A percentile compares a stretch with the other conserved stretches of the same genome.
Conservation (phyloP, 2,329 filamentous ascomycete genomes). For the Pyrenophora teres region DNA sequence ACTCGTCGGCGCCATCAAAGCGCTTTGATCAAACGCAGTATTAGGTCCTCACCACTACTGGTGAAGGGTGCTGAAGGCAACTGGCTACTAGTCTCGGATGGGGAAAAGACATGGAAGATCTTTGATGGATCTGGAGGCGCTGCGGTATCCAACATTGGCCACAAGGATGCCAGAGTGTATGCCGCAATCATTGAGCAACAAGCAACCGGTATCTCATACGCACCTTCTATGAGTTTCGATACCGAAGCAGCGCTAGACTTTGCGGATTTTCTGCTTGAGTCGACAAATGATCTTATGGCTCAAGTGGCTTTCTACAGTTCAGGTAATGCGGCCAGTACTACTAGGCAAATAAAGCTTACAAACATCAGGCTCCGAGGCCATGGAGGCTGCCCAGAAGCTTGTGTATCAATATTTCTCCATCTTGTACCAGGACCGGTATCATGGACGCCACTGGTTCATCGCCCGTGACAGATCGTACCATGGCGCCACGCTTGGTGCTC, state of each 20-base stretch:
- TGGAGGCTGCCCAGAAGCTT: constrained; percentile 71
- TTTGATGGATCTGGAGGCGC: constrained; percentile 76
- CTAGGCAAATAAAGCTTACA: background rate
- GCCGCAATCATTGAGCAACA: constrained; percentile 65
- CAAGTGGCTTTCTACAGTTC: constrained; percentile 63
- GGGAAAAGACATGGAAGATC: constrained; percentile 55
- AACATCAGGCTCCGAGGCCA: constrained; percentile 61
- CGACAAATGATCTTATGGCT: constrained; percentile 58
- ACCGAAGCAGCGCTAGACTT: constrained; percentile 60
- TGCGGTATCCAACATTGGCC: constrained; percentile 72
- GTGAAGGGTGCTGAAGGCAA: constrained; percentile 54
- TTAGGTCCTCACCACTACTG: constrained; percentile 56
- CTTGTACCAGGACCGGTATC: constrained; percentile 59
- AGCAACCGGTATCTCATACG: constrained; percentile 47
- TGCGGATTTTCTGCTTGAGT: constrained; percentile 55
- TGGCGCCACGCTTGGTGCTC: constrained; percentile 69
- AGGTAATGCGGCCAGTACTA: constrained; percentile 48
- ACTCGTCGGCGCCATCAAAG: background rate
- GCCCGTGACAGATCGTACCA: constrained; percentile 70
- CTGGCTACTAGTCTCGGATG: constrained; percentile 56
- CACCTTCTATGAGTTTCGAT: constrained; percentile 50
- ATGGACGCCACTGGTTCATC: constrained; percentile 65
- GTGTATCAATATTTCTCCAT: constrained; percentile 66
- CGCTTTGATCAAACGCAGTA: constrained; percentile 58
- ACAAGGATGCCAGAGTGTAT: constrained; percentile 65